These are phyloP conservation scores for Blastobotrys aristatus DNA, from an alignment of 1,139 yeast genomes.

Conservation along the genomic window DNA sequence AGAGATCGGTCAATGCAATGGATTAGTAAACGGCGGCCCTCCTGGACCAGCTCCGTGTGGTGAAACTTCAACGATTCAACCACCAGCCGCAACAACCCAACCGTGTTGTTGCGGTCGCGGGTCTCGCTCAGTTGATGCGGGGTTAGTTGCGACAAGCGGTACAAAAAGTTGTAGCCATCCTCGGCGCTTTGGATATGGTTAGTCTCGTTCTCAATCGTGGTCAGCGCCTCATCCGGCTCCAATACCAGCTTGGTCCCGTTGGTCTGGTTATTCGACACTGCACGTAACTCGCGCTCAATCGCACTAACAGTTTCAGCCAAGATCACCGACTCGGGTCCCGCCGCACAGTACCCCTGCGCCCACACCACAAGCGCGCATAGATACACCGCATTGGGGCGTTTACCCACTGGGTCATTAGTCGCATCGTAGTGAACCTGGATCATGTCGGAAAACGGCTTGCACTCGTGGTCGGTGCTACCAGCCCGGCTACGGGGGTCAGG, in stretches of 20 bases:
- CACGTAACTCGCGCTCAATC: slow-evolving; percentile 14
- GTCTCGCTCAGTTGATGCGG: slow-evolving; percentile 22
- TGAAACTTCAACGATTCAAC: slow-evolving; percentile 26
- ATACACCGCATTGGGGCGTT: slow-evolving; percentile 53
- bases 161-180: slow-evolving; percentile 26
- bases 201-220: slow-evolving; percentile 15
- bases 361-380: slow-evolving; percentile 52
- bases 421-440: slow-evolving; percentile 40
- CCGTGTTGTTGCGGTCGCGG: slow-evolving; percentile 27
- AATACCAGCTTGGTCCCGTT: slow-evolving; percentile 2
- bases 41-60: slow-evolving; percentile 32
- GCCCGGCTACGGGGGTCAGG: slow-evolving; percentile 9
- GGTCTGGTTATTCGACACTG: neutral
- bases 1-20: slow-evolving; percentile 33
- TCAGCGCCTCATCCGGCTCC: slow-evolving; percentile 18
- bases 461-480: neutral
- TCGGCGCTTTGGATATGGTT: slow-evolving; percentile 19
- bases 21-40: slow-evolving; percentile 29
- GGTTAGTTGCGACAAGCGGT: slow-evolving; percentile 23
- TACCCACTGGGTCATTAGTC: slow-evolving; percentile 48
- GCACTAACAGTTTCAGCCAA: slow-evolving; percentile 14
- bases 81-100: slow-evolving; percentile 33
- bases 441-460: slow-evolving; percentile 15
- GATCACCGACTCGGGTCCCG: slow-evolving; percentile 50
- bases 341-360: slow-evolving; percentile 48